Percentiles rank a stretch among this genome's conserved stretches.
Conservation (phyloP, 2,329 filamentous ascomycete species). For the Xylariomycetidae sp. region DNA sequence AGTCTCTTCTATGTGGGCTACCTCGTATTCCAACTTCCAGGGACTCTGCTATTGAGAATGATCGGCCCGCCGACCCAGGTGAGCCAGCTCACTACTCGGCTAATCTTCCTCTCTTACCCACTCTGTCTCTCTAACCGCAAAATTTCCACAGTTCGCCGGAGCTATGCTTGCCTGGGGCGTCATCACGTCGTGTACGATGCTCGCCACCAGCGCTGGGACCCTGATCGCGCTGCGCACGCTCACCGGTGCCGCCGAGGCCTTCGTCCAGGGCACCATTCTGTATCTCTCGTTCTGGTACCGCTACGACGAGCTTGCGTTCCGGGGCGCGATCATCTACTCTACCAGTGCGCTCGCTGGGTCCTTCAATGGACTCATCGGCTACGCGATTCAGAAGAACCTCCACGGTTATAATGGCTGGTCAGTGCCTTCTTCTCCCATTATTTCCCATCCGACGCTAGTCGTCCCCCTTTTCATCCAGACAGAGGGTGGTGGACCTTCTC, state of each 20-base stretch:
- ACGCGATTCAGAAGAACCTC: slow-evolving; percentile 13
- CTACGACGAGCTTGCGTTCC: slow-evolving; percentile 19
- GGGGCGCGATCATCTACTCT: slow-evolving; percentile 17
- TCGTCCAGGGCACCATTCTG: slow-evolving; percentile 19
- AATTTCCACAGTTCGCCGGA: slow-evolving; percentile 2
- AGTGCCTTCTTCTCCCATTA: too few species aligned
- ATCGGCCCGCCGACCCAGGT: slow-evolving; percentile 18
- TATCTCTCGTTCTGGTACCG: slow-evolving; percentile 24
- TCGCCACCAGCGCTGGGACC: slow-evolving; percentile 9
- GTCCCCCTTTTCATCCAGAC: too few species aligned
- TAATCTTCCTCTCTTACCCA: too few species aligned
- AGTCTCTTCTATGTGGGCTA: slow-evolving; percentile 15
- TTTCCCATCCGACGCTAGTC: too few species aligned
- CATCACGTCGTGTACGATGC: slow-evolving; percentile 15
- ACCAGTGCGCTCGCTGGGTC: slow-evolving; percentile 18
- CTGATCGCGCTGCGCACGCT: slow-evolving; percentile 16
- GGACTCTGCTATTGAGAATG: slow-evolving; percentile 18
- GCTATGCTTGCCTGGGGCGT: slow-evolving; percentile 14
- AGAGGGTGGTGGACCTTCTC: too few species aligned
- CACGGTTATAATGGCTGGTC: slow-evolving; percentile 18
- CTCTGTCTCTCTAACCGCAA: too few species aligned
- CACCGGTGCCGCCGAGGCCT: slow-evolving; percentile 17
- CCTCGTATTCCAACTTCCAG: slow-evolving; percentile 19
- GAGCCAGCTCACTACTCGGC: too few species aligned
- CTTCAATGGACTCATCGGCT: slow-evolving; percentile 22